Evolutionary conservation across 495 filamentous ascomycete genomes (phyloP).

Genomic region (Penicillium egyptiacum): DNA sequence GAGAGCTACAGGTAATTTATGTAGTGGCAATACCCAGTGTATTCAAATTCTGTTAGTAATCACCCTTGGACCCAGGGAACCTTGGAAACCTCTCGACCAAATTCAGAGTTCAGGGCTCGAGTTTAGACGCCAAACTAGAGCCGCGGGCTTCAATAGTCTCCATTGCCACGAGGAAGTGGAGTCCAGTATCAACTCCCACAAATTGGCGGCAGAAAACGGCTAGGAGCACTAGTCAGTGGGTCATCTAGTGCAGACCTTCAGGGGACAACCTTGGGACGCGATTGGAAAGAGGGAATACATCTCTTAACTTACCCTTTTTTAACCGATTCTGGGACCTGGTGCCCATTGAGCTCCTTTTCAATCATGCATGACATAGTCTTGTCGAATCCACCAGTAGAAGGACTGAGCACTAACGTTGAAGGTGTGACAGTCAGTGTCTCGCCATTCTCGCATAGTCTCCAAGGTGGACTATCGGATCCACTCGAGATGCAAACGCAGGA

Average conservation of each 20-base stretch:
- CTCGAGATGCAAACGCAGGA: slow-evolving; percentile 1
- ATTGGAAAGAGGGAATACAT: background rate
- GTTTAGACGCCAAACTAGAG: background rate
- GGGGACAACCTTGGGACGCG: slow-evolving; percentile 15
- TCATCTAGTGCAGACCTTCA: slow-evolving; percentile 18
- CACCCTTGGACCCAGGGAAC: background rate
- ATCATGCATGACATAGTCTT: background rate
- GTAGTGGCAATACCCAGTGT: background rate
- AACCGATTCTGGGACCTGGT: no score
- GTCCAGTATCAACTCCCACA: slow-evolving; percentile 3
- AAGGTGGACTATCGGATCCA: slow-evolving; percentile 2
- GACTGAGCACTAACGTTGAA: background rate
- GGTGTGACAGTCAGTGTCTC: slow-evolving; percentile 5
- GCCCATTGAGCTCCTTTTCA: background rate
- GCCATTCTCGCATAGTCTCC: background rate
- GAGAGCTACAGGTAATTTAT: background rate
- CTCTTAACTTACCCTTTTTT: background rate
- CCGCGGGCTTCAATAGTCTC: slow-evolving; percentile 10
- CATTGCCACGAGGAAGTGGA: slow-evolving; percentile 14
- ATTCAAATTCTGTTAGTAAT: background rate
- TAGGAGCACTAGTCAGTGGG: slow-evolving; percentile 41
- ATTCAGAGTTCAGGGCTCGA: background rate
- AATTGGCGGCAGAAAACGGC: slow-evolving; percentile 26
- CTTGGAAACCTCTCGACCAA: background rate
- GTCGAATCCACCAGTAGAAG: no score